Evolutionary conservation across 768 basidiomycete genomes (phyloP).

Genomic region (Neoboletus subvelutipes): DNA sequence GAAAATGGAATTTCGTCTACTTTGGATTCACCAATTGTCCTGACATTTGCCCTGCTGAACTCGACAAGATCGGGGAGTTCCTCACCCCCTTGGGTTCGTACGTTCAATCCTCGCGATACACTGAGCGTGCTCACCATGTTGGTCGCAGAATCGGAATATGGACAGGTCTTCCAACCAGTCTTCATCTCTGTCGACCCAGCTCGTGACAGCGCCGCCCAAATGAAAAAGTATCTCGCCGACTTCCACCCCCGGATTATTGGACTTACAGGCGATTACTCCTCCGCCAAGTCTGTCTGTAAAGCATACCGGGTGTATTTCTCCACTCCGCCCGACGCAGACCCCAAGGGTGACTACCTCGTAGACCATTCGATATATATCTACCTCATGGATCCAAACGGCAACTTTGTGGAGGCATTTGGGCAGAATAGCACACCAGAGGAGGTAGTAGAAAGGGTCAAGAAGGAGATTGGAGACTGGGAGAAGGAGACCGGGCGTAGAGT

Average conservation of each 20-base stretch:
- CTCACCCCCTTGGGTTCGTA: slow-evolving; percentile 68
- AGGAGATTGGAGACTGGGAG: slow-evolving; percentile 47
- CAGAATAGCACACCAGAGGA: slow-evolving; percentile 72
- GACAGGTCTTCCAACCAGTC: slow-evolving; percentile 76
- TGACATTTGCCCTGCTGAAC: slow-evolving; percentile 96
- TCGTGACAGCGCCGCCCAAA: slow-evolving; percentile 66
- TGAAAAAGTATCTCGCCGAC: slow-evolving; percentile 69
- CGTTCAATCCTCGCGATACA: background rate
- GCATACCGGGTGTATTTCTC: slow-evolving; percentile 98
- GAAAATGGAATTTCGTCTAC: slow-evolving; percentile 90
- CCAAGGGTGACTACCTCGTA: slow-evolving; percentile 92
- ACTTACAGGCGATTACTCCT: slow-evolving; percentile 81
- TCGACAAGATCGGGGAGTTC: slow-evolving; percentile 89
- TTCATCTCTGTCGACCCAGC: slow-evolving; percentile 98
- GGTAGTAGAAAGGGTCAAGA: slow-evolving; percentile 60
- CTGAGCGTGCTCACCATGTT: slow-evolving; percentile 9
- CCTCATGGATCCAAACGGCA: slow-evolving; percentile 92
- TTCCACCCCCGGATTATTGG: slow-evolving; percentile 92
- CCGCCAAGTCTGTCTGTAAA: slow-evolving; percentile 87
- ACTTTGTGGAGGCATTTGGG: slow-evolving; percentile 96
- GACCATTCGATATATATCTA: slow-evolving; percentile 98
- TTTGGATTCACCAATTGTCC: slow-evolving; percentile 99
- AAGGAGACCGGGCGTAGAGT: slow-evolving; percentile 33
- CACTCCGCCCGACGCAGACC: slow-evolving; percentile 84
- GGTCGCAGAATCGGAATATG: slow-evolving; percentile 61